These are phyloP conservation scores for Ophiocordyceps camponoti-leonardi DNA, from an alignment of 2,329 filamentous ascomycete species.

Conservation along the genomic window DNA sequence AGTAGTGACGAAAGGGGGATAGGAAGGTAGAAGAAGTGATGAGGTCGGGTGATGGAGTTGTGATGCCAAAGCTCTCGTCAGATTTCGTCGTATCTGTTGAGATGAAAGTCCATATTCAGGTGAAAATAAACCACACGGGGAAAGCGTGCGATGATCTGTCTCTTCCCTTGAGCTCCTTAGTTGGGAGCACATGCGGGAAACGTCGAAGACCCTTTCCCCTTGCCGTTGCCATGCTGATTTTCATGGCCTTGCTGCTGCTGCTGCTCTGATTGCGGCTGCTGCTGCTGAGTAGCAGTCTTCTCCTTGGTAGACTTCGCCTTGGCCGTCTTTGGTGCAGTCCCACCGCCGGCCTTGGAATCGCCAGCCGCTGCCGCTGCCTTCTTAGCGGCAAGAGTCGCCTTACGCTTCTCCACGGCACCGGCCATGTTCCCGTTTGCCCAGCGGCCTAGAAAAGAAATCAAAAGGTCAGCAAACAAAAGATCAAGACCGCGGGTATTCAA, in stretches of 20 bases:
- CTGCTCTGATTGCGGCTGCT: constrained; percentile 1
- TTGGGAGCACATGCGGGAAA: no score
- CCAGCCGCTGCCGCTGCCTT: constrained; percentile 30
- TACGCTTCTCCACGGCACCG: constrained; percentile 41
- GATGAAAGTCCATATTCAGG: no score
- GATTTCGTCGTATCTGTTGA: no score
- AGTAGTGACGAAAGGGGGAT: no score
- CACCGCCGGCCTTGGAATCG: no score
- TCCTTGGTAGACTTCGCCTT: constrained; percentile 19
- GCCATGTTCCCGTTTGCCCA: constrained; percentile 46
- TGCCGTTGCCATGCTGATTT: neutral
- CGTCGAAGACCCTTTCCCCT: neutral
- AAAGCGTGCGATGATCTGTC: no score
- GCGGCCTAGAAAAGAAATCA: constrained; percentile 23
- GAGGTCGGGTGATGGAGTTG: no score
- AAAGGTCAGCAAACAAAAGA: constrained; percentile 8
- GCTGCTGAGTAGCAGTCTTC: constrained; percentile 9
- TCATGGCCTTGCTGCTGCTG: neutral
- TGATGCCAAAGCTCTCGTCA: no score
- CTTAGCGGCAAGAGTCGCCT: constrained; percentile 41
- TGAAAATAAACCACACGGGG: no score
- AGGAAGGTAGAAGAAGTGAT: no score
- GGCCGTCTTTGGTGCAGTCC: constrained; percentile 17
- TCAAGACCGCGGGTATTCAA: neutral
- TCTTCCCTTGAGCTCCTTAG: no score